These are phyloP conservation scores for Beauveria australis DNA, from an alignment of 2,329 filamentous ascomycete species.

Conservation along the genomic window DNA sequence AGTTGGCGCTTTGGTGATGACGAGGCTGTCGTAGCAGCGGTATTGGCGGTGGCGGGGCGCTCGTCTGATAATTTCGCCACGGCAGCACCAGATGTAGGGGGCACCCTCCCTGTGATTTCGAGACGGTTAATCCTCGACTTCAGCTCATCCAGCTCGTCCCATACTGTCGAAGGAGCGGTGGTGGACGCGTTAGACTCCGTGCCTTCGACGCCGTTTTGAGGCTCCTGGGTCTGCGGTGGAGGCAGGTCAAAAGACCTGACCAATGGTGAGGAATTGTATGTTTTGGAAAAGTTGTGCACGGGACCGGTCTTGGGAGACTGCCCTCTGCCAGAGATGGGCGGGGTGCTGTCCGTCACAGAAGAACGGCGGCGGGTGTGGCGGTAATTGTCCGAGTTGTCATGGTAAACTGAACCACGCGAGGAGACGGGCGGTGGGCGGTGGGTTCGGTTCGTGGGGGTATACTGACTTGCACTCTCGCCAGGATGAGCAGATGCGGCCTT, in stretches of 20 bases:
- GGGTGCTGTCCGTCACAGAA: conserved; percentile 40
- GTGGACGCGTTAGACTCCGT: conserved; percentile 85
- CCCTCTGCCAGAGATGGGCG: conserved; percentile 31
- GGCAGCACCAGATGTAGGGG: conserved; percentile 71
- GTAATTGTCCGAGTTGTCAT: conserved; percentile 30
- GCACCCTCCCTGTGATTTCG: conserved; percentile 81
- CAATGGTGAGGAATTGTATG: conserved; percentile 54
- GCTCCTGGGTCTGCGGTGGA: conserved; percentile 21
- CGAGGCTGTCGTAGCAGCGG: conserved; percentile 82
- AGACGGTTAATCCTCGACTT: conserved; percentile 88
- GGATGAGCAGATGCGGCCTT: conserved; percentile 31
- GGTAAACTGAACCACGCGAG: conserved; percentile 39
- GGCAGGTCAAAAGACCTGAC: conserved; percentile 33
- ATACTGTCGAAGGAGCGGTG: conserved; percentile 84
- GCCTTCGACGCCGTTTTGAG: conserved; percentile 46
- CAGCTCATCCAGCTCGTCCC: conserved; percentile 94
- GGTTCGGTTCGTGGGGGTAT: conserved; percentile 18
- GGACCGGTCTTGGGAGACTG: conserved; percentile 32
- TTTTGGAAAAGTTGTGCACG: conserved; percentile 20
- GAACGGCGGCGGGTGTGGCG: conserved; percentile 28
- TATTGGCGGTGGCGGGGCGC: conserved; percentile 82
- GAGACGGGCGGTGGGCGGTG: conserved; percentile 39
- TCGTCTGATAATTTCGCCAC: conserved; percentile 69
- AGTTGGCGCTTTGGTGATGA: conserved; percentile 68
- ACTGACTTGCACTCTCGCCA: conserved; percentile 25